A percentile compares a stretch with the other conserved stretches of the same genome.
These are phyloP conservation scores for Lophiostoma macrostomum DNA, from an alignment of 495 filamentous ascomycete species.

Conservation along the genomic window DNA sequence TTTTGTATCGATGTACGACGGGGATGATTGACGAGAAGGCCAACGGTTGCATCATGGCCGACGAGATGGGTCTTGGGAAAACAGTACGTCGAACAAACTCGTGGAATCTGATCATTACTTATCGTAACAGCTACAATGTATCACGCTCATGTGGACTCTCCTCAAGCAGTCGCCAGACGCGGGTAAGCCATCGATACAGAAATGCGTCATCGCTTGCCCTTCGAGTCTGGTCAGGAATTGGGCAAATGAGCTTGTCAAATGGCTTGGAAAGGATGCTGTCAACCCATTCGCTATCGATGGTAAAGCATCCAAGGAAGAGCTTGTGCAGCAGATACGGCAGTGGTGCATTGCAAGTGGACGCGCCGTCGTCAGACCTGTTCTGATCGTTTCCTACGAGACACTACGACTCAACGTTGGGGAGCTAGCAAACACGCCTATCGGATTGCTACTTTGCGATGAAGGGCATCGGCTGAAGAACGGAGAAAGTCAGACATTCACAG, in stretches of 20 bases:
- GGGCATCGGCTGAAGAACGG: constrained; percentile 98
- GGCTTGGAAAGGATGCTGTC: constrained; percentile 88
- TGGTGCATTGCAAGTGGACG: constrained; percentile 90
- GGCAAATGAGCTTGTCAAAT: constrained; percentile 94
- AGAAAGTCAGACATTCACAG: constrained; percentile 89
- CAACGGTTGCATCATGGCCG: constrained; percentile 98
- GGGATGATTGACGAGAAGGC: constrained; percentile 91
- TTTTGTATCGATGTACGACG: constrained; percentile 90
- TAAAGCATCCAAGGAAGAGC: constrained; percentile 90
- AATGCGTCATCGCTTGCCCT: constrained; percentile 97
- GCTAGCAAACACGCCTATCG: constrained; percentile 80
- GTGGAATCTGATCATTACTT: constrained; percentile 49
- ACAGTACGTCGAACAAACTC: constrained; percentile 54
- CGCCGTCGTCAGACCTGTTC: constrained; percentile 87
- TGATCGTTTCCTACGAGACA: constrained; percentile 99
- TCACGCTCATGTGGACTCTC: constrained; percentile 88
- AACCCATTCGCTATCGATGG: constrained; percentile 96
- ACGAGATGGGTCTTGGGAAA: constrained; percentile 98
- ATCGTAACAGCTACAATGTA: constrained; percentile 61
- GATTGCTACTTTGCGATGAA: constrained; percentile 95
- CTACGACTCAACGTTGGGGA: constrained; percentile 87
- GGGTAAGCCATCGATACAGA: constrained; percentile 89
- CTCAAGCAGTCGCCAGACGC: constrained; percentile 93
- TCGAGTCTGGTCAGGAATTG: constrained; percentile 96
- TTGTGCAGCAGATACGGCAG: constrained; percentile 84